These are phyloP conservation scores for Diaporthe vexans DNA, from an alignment of 2,329 filamentous ascomycete species.

Conservation along the genomic window DNA sequence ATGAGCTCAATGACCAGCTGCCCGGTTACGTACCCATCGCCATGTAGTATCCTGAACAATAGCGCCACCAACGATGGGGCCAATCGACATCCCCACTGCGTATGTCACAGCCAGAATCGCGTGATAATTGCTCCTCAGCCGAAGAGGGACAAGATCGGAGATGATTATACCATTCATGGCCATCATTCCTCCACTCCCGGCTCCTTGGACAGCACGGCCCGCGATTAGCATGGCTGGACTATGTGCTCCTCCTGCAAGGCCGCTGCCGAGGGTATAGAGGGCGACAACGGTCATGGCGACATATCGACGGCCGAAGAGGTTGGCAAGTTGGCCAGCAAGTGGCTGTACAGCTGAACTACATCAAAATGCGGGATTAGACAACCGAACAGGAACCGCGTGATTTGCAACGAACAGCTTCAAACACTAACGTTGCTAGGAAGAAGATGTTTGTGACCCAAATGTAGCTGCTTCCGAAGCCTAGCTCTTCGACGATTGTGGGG, in stretches of 20 bases:
- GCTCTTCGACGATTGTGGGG: no score
- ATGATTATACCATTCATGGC: neutral
- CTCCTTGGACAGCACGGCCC: conserved; percentile 55
- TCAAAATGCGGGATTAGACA: no score
- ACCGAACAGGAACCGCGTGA: no score
- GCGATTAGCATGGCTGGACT: conserved; percentile 57
- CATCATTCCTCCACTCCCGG: conserved; percentile 1
- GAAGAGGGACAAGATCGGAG: neutral
- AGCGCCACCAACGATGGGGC: conserved; percentile 49
- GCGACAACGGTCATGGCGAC: conserved; percentile 50
- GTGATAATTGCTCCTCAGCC: neutral
- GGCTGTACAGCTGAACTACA: no score
- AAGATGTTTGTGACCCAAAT: no score
- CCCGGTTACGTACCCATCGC: conserved; percentile 48
- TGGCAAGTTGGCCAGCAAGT: no score
- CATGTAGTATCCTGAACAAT: conserved; percentile 45
- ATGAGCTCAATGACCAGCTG: conserved; percentile 38
- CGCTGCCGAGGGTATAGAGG: conserved; percentile 61
- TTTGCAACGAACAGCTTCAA: no score
- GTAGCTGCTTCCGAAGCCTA: no score
- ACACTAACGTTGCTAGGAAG: no score
- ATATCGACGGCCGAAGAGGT: no score
- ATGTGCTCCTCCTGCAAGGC: conserved; percentile 56
- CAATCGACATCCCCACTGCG: conserved; percentile 44
- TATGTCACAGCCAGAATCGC: no score